These are phyloP conservation scores for Populus pruinosa DNA, from an alignment of 345 rosid genomes.

Conservation along the genomic window DNA sequence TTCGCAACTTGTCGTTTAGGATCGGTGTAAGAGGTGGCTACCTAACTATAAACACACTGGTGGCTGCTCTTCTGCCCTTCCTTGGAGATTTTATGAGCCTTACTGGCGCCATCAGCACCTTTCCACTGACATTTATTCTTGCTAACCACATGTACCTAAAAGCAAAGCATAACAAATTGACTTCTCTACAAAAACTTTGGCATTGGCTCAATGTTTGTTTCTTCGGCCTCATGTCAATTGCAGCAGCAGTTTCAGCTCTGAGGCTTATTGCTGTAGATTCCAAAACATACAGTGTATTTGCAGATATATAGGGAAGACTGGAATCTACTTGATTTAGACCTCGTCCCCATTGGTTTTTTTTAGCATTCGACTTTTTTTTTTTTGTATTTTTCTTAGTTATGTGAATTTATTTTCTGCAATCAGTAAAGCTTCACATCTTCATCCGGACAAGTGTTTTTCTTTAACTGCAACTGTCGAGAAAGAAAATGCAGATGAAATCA, in stretches of 20 bases:
- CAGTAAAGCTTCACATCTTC: neutral
- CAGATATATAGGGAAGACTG: constrained; percentile 46
- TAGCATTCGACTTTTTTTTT: neutral
- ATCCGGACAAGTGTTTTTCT: neutral
- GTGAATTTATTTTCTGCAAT: neutral
- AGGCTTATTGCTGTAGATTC: constrained; percentile 77
- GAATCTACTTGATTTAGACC: neutral
- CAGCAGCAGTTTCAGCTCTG: constrained; percentile 68
- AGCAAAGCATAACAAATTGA: constrained; percentile 53
- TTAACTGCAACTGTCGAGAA: neutral
- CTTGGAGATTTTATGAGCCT: constrained; percentile 89
- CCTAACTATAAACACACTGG: constrained; percentile 58
- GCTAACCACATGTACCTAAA: constrained; percentile 86
- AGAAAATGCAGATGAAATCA: neutral
- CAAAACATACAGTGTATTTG: constrained; percentile 73
- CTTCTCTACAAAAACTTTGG: constrained; percentile 53
- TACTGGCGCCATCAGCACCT: constrained; percentile 85
- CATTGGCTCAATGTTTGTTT: constrained; percentile 77
- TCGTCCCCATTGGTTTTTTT: neutral
- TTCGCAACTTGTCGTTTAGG: constrained; percentile 57
- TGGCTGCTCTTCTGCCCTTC: constrained; percentile 83
- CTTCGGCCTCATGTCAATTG: constrained; percentile 60
- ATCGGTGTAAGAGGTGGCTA: constrained; percentile 70
- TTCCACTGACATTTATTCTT: constrained; percentile 85
- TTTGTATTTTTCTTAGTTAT: neutral